Evolutionary conservation across 495 filamentous ascomycete genomes (phyloP), one percentile per base, ranked within the genome.

Genomic region (Tuber borchii): DNA sequence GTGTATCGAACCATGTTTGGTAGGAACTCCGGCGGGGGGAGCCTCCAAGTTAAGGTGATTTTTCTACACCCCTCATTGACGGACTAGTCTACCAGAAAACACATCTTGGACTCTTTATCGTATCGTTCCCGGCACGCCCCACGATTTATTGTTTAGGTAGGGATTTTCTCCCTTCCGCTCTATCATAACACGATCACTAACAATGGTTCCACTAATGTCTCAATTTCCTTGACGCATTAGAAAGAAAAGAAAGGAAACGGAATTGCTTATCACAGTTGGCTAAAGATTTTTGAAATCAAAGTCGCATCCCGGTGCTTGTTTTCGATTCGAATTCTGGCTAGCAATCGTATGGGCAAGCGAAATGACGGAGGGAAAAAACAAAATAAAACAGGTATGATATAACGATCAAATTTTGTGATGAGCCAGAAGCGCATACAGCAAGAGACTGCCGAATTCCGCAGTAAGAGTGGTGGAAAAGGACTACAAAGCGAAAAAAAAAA

Each of bases 321-420:
- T 65, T 65, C 56, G 31, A 34, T 65, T 34, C 26, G 4, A 65
- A 65, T 65, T 19, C 56, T 0, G 26, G 56, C 56, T 14, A 34
- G 14, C 56, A 1, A 34, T 26, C 56, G 26, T 34, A 34, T 65
- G 56, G 56, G 14, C 56, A 65, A 65, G 56, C 56, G 56, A 65
- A 34, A 65, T 34, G 56, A n/a, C 5, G 51, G 56, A 65, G 26
- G 26, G 26, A 12, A 17, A 34, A 65, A 34, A 34, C 34, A 65
- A 34, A 34, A 65, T 65, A 65, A 65, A 65, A 34, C 22, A 61
- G 12, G 9, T 26, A 56, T 12, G 22, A 26, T 34, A 65, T 19
- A 65, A 65, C 56, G 26, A 65, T 65, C 56, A 16, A 16, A 65
- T 65, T 65, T 65, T 65, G 56, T 65, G 56, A 65, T 34, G 56